These are phyloP conservation scores for Rehmannia glutinosa DNA, from an alignment of 257 asterid species.

Conservation along the genomic window DNA sequence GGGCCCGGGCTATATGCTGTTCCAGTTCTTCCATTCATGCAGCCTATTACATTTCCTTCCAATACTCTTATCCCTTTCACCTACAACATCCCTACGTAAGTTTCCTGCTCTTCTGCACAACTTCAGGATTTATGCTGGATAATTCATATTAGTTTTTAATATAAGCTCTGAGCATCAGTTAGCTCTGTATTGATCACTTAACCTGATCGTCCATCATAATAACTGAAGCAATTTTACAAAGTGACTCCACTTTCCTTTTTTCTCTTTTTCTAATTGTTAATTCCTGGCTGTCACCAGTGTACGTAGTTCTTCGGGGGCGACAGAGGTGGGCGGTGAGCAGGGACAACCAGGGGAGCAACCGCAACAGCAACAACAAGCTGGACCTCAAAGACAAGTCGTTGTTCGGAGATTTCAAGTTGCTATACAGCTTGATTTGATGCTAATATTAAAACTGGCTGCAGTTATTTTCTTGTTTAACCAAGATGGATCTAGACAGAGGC, in stretches of 20 bases:
- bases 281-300: constrained; percentile 26
- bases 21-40: constrained; percentile 41
- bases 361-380: constrained; percentile 48
- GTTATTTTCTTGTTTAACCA: constrained; percentile 78
- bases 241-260: neutral
- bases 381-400: constrained; percentile 55
- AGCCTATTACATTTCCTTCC: constrained; percentile 38
- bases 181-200: neutral
- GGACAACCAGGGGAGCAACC: constrained; percentile 49
- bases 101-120: constrained; percentile 11
- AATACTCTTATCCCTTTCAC: constrained; percentile 64
- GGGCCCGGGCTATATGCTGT: constrained; percentile 88
- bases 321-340: constrained; percentile 43
- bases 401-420: constrained; percentile 76
- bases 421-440: constrained; percentile 64
- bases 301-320: constrained; percentile 38
- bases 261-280: neutral
- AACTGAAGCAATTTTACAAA: neutral
- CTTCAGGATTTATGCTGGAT: neutral
- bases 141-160: neutral
- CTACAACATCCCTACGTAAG: constrained; percentile 65
- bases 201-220: neutral
- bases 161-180: neutral
- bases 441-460: constrained; percentile 74
- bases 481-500: constrained; percentile 81